Evolutionary conservation across 2,329 filamentous ascomycete species (phyloP).

Genomic region (Claviceps digitariae): DNA sequence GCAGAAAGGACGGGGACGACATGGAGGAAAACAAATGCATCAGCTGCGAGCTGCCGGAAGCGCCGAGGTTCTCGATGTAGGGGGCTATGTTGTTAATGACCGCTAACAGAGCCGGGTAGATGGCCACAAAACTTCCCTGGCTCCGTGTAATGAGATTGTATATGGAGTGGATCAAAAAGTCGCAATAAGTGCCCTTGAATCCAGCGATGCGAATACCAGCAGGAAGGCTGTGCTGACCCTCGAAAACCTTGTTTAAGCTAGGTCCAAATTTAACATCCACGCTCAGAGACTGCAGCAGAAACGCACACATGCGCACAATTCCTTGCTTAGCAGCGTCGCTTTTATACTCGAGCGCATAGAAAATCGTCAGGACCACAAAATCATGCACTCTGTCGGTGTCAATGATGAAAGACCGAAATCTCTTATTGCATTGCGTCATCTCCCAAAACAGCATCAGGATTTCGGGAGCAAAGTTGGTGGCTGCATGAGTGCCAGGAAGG

Average conservation of each 20-base stretch:
- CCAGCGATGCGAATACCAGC: constrained; percentile 65
- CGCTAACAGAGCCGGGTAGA: constrained; percentile 83
- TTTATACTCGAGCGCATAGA: constrained; percentile 85
- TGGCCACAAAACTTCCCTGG: constrained; percentile 77
- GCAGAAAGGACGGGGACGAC: constrained; percentile 82
- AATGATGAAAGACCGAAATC: constrained; percentile 92
- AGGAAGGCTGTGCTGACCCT: constrained; percentile 78
- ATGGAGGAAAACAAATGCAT: constrained; percentile 83
- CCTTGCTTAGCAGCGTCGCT: constrained; percentile 79
- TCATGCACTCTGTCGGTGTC: constrained; percentile 90
- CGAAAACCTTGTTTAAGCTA: constrained; percentile 79
- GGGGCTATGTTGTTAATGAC: constrained; percentile 90
- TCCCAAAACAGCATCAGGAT: constrained; percentile 98
- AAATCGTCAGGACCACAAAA: constrained; percentile 79
- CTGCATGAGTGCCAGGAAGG: constrained; percentile 68
- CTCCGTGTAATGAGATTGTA: constrained; percentile 84
- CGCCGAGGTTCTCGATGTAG: constrained; percentile 64
- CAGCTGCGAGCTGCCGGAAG: constrained; percentile 64
- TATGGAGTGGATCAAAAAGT: constrained; percentile 91
- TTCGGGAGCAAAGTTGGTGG: constrained; percentile 79
- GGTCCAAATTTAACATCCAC: constrained; percentile 83
- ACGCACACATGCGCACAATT: constrained; percentile 92
- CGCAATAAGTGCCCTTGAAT: constrained; percentile 82
- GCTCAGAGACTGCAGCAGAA: constrained; percentile 86
- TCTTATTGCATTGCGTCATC: constrained; percentile 90